Evolutionary conservation across 2,329 filamentous ascomycete species (phyloP).

Genomic region (Dactylonectria estremocensis): DNA sequence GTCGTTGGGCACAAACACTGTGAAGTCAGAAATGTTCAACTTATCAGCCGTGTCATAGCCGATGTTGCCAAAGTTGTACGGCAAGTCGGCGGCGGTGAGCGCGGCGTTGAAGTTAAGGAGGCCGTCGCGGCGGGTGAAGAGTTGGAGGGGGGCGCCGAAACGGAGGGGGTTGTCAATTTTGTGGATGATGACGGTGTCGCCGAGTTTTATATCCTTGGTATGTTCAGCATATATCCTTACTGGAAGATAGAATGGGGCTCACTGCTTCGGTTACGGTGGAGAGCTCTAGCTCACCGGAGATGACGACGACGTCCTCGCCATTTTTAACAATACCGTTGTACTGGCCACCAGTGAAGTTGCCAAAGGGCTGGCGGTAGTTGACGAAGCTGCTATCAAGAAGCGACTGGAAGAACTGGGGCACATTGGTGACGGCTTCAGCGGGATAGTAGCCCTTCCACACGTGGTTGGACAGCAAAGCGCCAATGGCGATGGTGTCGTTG

Average conservation of each 20-base stretch:
- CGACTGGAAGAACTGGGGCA: slow-evolving; percentile 51
- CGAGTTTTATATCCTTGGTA: slow-evolving; percentile 48
- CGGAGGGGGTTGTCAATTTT: slow-evolving; percentile 49
- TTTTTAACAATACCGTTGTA: slow-evolving; percentile 55
- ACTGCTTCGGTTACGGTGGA: slow-evolving; percentile 54
- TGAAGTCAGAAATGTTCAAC: slow-evolving; percentile 51
- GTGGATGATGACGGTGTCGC: slow-evolving; percentile 50
- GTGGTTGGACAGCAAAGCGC: slow-evolving; percentile 52
- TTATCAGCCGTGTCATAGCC: slow-evolving; percentile 34
- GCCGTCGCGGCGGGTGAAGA: slow-evolving; percentile 48
- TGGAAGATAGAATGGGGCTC: background rate
- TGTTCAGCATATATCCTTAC: slow-evolving; percentile 11
- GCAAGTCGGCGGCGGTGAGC: slow-evolving; percentile 45
- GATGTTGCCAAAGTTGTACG: slow-evolving; percentile 45
- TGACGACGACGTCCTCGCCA: slow-evolving; percentile 49
- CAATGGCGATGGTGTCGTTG: slow-evolving; percentile 51
- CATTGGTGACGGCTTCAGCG: slow-evolving; percentile 46
- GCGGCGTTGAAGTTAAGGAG: slow-evolving; percentile 50
- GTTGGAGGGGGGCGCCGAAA: slow-evolving; percentile 50
- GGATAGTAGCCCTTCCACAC: slow-evolving; percentile 52
- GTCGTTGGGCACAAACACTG: slow-evolving; percentile 49
- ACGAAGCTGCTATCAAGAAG: slow-evolving; percentile 50
- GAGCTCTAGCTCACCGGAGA: slow-evolving; percentile 52
- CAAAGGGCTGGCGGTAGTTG: slow-evolving; percentile 53
- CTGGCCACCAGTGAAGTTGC: slow-evolving; percentile 55